A percentile compares a stretch with the other conserved stretches of the same genome.
Evolutionary conservation across 2,329 filamentous ascomycete species (phyloP).

Genomic region (Rachicladosporium sp.): DNA sequence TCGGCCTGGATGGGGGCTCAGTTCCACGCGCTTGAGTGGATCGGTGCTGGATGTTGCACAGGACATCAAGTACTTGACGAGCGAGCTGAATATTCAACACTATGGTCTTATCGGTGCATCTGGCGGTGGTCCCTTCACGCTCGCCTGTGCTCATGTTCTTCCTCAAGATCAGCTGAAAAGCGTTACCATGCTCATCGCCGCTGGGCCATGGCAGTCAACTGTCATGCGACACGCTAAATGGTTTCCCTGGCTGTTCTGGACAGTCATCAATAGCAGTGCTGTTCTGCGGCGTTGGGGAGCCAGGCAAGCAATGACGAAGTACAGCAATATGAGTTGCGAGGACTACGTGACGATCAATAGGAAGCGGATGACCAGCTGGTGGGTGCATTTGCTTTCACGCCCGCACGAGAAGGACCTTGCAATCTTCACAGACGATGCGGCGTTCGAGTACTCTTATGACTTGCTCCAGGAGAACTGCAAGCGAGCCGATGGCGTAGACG

Average conservation of each 20-base stretch:
- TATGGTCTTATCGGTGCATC: conserved; percentile 35
- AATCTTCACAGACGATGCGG: background rate
- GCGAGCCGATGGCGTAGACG: background rate
- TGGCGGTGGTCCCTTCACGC: conserved; percentile 36
- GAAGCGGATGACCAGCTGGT: background rate
- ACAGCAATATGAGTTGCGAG: background rate
- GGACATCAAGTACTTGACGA: conserved; percentile 30
- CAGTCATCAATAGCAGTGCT: background rate
- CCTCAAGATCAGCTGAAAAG: conserved; percentile 10
- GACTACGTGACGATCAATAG: background rate
- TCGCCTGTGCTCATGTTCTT: conserved; percentile 33
- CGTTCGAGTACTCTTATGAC: background rate
- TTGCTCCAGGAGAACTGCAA: conserved; percentile 1
- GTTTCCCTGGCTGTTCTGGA: background rate
- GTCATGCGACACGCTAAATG: background rate
- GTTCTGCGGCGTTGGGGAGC: background rate
- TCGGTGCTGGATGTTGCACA: conserved; percentile 30
- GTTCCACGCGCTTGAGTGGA: conserved; percentile 26
- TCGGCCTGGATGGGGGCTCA: conserved; percentile 32
- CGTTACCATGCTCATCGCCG: background rate
- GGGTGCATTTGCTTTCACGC: background rate
- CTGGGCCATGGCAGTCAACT: background rate
- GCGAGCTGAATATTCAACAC: conserved; percentile 27
- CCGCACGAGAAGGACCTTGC: conserved; percentile 1
- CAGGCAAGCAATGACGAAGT: background rate